Conservation (phyloP, 768 basidiomycete species). For the Suillus spraguei region DNA sequence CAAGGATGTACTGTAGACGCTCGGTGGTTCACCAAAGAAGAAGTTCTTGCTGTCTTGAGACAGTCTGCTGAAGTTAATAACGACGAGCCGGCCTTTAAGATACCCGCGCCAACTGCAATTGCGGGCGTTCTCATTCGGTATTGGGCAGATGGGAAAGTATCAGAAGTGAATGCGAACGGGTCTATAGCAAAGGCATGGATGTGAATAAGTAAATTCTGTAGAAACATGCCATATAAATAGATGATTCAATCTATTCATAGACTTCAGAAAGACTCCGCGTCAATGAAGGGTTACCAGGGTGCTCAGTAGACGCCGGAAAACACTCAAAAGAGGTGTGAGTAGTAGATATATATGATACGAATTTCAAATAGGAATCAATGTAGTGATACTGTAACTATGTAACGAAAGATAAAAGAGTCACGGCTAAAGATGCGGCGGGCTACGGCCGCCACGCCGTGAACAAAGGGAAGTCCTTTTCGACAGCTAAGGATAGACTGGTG, state of each 20-base stretch:
- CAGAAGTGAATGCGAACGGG: constrained; percentile 5
- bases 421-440: background rate
- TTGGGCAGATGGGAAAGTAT: constrained; percentile 60
- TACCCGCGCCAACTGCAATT: constrained; percentile 79
- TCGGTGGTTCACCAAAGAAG: constrained; percentile 81
- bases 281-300: background rate
- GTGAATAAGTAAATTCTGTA: constrained; percentile 14
- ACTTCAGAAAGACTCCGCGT: background rate
- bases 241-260: background rate
- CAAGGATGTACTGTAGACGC: constrained; percentile 58
- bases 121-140: constrained; percentile 84
- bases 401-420: background rate
- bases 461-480: background rate
- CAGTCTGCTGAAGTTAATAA: constrained; percentile 26
- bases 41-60: constrained; percentile 66
- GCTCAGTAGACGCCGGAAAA: background rate
- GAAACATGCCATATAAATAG: constrained; percentile 27
- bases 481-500: background rate
- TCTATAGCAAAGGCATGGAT: constrained; percentile 10
- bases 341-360: background rate
- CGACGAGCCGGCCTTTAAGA: constrained; percentile 57
- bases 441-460: background rate
- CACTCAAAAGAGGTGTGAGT: background rate
- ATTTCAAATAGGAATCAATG: background rate
- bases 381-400: background rate